These are phyloP conservation scores for Aureobasidium pullulans DNA, from an alignment of 2,329 filamentous ascomycete genomes.

Conservation along the genomic window DNA sequence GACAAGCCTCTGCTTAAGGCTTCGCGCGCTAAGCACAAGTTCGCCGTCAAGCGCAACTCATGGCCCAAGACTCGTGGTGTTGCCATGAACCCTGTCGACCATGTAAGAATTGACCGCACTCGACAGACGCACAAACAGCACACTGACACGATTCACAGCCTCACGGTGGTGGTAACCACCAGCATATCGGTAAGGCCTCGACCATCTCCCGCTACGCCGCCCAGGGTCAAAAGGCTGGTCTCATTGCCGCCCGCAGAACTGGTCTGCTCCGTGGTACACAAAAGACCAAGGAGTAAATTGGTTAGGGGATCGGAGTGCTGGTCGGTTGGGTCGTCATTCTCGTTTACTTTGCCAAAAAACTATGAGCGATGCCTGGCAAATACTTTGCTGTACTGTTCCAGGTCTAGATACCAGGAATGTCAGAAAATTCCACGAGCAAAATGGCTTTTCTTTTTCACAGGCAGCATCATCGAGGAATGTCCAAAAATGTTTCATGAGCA, in stretches of 20 bases:
- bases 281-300: slow-evolving; percentile 82
- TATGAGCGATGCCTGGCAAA: slow-evolving; percentile 14
- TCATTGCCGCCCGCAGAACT: slow-evolving; percentile 98
- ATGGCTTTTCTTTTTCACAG: slow-evolving; percentile 11
- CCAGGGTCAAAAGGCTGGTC: slow-evolving; percentile 99
- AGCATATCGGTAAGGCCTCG: slow-evolving; percentile 99
- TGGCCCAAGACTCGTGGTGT: slow-evolving; percentile 99
- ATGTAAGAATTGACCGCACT: slow-evolving; percentile 47
- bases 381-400: slow-evolving; percentile 13
- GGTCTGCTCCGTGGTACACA: slow-evolving; percentile 99
- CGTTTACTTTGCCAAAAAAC: slow-evolving; percentile 14
- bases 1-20: slow-evolving; percentile 99
- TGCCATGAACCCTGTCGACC: slow-evolving; percentile 99
- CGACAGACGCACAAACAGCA: slow-evolving; percentile 19
- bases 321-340: slow-evolving; percentile 24
- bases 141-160: slow-evolving; percentile 32
- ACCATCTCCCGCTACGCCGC: slow-evolving; percentile 97
- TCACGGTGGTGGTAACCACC: slow-evolving; percentile 85
- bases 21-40: slow-evolving; percentile 99
- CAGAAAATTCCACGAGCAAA: slow-evolving; percentile 13
- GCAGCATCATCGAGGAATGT: slow-evolving; percentile 39
- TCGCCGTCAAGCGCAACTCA: slow-evolving; percentile 99
- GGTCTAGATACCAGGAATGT: slow-evolving; percentile 14
- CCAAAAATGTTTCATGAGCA: slow-evolving; percentile 53
- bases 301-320: slow-evolving; percentile 21